Percentiles rank a stretch among this genome's conserved stretches.
Conservation (phyloP, 1,284 basidiomycete species). For the Porodaedalea pini region DNA sequence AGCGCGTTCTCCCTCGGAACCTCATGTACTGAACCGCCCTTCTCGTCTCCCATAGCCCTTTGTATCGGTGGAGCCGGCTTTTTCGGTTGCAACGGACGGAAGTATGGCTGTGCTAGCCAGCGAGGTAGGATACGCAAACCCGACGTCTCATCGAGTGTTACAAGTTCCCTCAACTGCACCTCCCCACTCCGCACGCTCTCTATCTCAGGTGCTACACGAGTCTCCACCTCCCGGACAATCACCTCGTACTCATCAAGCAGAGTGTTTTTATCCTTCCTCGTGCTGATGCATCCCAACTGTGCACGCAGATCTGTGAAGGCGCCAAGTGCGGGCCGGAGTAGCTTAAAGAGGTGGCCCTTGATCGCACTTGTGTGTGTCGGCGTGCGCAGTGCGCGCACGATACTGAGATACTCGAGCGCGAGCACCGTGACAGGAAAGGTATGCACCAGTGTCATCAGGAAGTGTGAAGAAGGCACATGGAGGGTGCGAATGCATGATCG, state of each 20-base stretch:
- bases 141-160: slow-evolving; percentile 46
- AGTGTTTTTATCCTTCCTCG: slow-evolving; percentile 37
- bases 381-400: slow-evolving; percentile 73
- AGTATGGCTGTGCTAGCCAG: slow-evolving; percentile 86
- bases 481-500: slow-evolving; percentile 15
- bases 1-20: neutral
- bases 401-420: slow-evolving; percentile 84
- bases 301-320: slow-evolving; percentile 73
- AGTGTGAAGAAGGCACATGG: slow-evolving; percentile 31
- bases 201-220: slow-evolving; percentile 53
- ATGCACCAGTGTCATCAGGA: slow-evolving; percentile 39
- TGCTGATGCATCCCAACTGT: slow-evolving; percentile 53
- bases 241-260: slow-evolving; percentile 54
- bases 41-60: neutral
- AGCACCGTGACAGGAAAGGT: slow-evolving; percentile 64
- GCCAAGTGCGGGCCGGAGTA: slow-evolving; percentile 77
- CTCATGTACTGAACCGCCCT: neutral
- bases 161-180: slow-evolving; percentile 41
- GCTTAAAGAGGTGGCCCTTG: slow-evolving; percentile 91
- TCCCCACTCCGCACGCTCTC: slow-evolving; percentile 28
- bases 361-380: slow-evolving; percentile 73
- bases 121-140: slow-evolving; percentile 67
- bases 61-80: no score
- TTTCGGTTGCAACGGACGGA: slow-evolving; percentile 45
- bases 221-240: slow-evolving; percentile 65